Percentiles rank a stretch among this genome's conserved stretches.
Conservation (phyloP, 2,329 filamentous ascomycete genomes). For the Canariomyces notabilis region DNA sequence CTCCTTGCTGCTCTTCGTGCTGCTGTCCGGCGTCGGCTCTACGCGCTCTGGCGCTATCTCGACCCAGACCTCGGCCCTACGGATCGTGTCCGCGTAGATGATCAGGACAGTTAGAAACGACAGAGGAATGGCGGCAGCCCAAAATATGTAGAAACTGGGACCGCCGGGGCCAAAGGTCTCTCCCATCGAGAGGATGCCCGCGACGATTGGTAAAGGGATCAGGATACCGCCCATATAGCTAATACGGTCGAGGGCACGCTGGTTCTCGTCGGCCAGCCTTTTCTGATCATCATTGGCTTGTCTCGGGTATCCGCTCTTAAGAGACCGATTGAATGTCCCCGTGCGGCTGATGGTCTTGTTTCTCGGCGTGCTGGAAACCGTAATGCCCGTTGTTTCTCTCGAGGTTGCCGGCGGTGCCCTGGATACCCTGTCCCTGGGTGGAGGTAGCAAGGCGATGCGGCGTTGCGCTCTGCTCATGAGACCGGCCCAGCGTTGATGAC, state of each 20-base stretch:
- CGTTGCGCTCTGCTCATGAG: constrained; percentile 30
- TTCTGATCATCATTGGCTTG: constrained; percentile 3
- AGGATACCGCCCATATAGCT: constrained; percentile 46
- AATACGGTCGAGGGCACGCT: constrained; percentile 42
- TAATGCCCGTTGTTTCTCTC: constrained; percentile 11
- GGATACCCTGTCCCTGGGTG: neutral
- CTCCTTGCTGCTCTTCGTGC: neutral
- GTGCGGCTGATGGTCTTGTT: constrained; percentile 1
- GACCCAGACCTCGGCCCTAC: constrained; percentile 43
- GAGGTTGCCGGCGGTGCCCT: neutral
- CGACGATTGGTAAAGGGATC: constrained; percentile 44
- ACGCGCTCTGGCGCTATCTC: constrained; percentile 33
- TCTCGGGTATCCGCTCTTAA: neutral
- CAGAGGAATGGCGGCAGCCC: constrained; percentile 39
- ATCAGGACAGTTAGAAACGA: constrained; percentile 36
- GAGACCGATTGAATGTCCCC: neutral
- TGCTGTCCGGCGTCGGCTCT: neutral
- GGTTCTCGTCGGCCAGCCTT: constrained; percentile 28
- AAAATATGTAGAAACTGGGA: constrained; percentile 44
- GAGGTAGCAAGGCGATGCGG: constrained; percentile 24
- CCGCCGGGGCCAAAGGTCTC: constrained; percentile 40
- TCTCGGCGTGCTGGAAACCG: neutral
- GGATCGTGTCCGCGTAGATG: constrained; percentile 46
- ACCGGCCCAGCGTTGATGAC: constrained; percentile 28
- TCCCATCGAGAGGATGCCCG: constrained; percentile 44